Percentiles rank a stretch among this genome's conserved stretches.
Evolutionary conservation across 2,329 filamentous ascomycete genomes (phyloP).

Genomic region (Paradendryphiella salina): DNA sequence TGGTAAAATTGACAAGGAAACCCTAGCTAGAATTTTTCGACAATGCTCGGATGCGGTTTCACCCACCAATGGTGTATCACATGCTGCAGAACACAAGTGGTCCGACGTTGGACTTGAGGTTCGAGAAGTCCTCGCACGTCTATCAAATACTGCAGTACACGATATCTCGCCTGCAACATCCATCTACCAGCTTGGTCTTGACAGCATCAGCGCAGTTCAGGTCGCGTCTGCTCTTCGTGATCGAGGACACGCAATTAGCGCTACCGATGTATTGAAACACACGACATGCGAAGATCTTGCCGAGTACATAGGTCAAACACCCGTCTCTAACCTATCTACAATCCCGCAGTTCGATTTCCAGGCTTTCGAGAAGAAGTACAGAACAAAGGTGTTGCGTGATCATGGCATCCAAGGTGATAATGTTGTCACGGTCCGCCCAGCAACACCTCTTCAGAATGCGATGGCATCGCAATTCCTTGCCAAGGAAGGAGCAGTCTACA

Average conservation of each 20-base stretch:
- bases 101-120: conserved; percentile 57
- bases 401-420: conserved; percentile 37
- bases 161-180: conserved; percentile 65
- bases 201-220: conserved; percentile 86
- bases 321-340: neutral
- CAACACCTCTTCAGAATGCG: conserved; percentile 76
- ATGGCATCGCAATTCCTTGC: conserved; percentile 76
- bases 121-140: conserved; percentile 59
- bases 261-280: conserved; percentile 72
- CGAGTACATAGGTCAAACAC: conserved; percentile 15
- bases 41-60: conserved; percentile 14
- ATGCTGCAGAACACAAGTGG: conserved; percentile 49
- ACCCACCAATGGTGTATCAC: neutral
- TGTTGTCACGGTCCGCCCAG: conserved; percentile 69
- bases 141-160: conserved; percentile 58
- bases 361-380: conserved; percentile 55
- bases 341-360: conserved; percentile 51
- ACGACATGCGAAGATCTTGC: conserved; percentile 44
- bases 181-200: conserved; percentile 85
- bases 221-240: conserved; percentile 69
- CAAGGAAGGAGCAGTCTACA: conserved; percentile 69
- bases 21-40: conserved; percentile 38
- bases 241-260: conserved; percentile 61
- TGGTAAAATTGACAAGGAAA: conserved; percentile 48
- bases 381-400: conserved; percentile 36